A percentile compares a stretch with the other conserved stretches of the same genome.
Evolutionary conservation across 495 filamentous ascomycete species (phyloP).

Genomic region (Viridothelium virens): DNA sequence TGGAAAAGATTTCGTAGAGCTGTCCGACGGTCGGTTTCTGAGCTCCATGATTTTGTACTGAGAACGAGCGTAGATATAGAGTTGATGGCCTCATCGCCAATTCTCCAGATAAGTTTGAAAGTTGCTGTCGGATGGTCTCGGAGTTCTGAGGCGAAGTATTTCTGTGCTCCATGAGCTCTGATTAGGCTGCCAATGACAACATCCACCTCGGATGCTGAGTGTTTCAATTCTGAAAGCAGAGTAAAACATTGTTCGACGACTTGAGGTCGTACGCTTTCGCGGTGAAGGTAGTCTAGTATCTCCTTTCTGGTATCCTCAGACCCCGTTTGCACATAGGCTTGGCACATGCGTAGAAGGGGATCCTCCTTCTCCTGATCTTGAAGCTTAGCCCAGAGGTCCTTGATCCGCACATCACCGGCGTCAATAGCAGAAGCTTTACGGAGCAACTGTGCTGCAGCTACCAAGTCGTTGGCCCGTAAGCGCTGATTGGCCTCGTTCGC

Average conservation of each 20-base stretch:
- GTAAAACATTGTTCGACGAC: neutral
- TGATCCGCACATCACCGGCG: neutral
- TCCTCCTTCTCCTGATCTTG: neutral
- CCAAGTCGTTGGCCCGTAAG: neutral
- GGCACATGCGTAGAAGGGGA: neutral
- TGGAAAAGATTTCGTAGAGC: slow-evolving; percentile 55
- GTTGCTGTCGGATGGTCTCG: slow-evolving; percentile 43
- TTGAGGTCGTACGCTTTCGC: slow-evolving; percentile 2
- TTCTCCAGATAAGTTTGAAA: slow-evolving; percentile 51
- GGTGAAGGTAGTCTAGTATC: neutral
- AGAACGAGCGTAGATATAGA: slow-evolving; percentile 51
- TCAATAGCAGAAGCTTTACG: neutral
- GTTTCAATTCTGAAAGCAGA: neutral
- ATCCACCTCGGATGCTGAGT: slow-evolving; percentile 25
- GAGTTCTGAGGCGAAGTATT: slow-evolving; percentile 45
- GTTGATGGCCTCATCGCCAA: slow-evolving; percentile 55
- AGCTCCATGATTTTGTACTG: slow-evolving; percentile 51
- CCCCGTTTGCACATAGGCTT: neutral
- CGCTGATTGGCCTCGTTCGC: neutral
- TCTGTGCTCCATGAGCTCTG: slow-evolving; percentile 48
- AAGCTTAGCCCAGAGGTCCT: slow-evolving; percentile 3
- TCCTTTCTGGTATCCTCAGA: neutral
- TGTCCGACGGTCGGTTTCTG: slow-evolving; percentile 42
- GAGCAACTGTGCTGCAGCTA: neutral
- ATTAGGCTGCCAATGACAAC: slow-evolving; percentile 54